Evolutionary conservation across 495 filamentous ascomycete genomes (phyloP).

Genomic region (Parathielavia hyrcaniae): DNA sequence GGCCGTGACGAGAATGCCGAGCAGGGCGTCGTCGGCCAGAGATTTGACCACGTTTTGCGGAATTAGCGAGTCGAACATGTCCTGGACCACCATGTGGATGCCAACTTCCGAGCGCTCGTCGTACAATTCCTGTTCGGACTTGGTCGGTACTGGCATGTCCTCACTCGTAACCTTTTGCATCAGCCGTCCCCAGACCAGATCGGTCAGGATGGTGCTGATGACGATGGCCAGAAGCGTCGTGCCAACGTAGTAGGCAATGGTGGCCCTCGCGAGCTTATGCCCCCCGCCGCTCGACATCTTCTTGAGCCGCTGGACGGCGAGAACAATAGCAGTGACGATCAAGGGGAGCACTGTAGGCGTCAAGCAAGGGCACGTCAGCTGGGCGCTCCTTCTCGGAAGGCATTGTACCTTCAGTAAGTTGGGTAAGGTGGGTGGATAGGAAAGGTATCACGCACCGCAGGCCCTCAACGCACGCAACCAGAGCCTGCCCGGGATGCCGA

Average conservation of each 20-base stretch:
- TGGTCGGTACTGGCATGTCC: neutral
- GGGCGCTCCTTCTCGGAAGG: neutral
- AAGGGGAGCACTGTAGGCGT: slow-evolving; percentile 26
- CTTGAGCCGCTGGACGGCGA: slow-evolving; percentile 26
- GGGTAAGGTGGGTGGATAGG: too few relatives aligned
- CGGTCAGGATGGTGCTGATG: slow-evolving; percentile 24
- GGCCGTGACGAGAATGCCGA: slow-evolving; percentile 26
- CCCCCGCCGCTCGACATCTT: slow-evolving; percentile 25
- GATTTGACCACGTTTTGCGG: slow-evolving; percentile 28
- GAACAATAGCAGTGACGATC: slow-evolving; percentile 31
- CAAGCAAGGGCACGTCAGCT: neutral
- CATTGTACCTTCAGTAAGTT: neutral
- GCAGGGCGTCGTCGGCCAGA: slow-evolving; percentile 28
- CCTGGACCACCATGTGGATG: slow-evolving; percentile 26
- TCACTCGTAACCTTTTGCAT: slow-evolving; percentile 22
- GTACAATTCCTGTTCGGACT: slow-evolving; percentile 15
- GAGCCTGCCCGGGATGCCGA: slow-evolving; percentile 28
- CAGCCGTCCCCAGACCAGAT: slow-evolving; percentile 26
- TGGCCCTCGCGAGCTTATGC: slow-evolving; percentile 19
- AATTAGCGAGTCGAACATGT: slow-evolving; percentile 33
- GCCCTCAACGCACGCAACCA: slow-evolving; percentile 32
- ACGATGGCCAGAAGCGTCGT: slow-evolving; percentile 33
- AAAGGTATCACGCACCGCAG: slow-evolving; percentile 20
- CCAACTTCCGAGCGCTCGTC: slow-evolving; percentile 15
- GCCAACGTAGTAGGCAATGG: slow-evolving; percentile 28